Conservation (phyloP, 2,329 filamentous ascomycete species). For the Ambrosiella xylebori region DNA sequence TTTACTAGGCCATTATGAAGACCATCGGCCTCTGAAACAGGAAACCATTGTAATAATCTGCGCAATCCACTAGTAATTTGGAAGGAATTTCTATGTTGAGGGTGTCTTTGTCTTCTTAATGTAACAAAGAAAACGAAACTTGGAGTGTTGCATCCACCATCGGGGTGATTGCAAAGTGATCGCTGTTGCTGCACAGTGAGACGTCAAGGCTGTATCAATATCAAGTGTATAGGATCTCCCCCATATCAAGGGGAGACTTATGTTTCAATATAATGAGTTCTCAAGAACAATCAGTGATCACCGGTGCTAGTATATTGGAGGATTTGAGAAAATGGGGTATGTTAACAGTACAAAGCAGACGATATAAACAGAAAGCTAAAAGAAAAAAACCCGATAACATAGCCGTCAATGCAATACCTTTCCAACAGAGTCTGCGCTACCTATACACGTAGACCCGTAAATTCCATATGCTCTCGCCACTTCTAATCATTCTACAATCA, state of each 20-base stretch:
- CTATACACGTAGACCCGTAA: not conserved
- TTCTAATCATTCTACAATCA: too few species aligned
- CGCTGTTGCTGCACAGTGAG: not conserved
- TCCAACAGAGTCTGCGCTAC: not conserved
- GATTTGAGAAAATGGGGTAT: not conserved
- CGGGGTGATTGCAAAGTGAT: too few species aligned
- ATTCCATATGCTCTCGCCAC: too few species aligned
- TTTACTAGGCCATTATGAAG: too few species aligned
- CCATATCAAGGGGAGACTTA: not conserved
- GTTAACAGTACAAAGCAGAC: not conserved
- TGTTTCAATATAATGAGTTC: not conserved
- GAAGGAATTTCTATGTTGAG: too few species aligned
- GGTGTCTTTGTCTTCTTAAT: not conserved
- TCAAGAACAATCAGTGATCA: too few species aligned
- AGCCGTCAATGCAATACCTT: not conserved
- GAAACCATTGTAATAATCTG: too few species aligned
- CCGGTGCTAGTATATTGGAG: not conserved
- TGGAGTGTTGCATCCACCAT: not conserved
- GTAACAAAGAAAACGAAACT: not conserved
- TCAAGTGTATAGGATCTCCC: not conserved
- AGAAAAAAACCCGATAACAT: not conserved
- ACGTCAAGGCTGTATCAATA: not conserved
- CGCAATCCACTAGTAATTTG: too few species aligned
- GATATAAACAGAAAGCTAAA: not conserved
- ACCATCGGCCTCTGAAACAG: too few species aligned